Evolutionary conservation across 164 flowering plant genomes (phyloP).

Genomic region (Paratinospora sagittata): DNA sequence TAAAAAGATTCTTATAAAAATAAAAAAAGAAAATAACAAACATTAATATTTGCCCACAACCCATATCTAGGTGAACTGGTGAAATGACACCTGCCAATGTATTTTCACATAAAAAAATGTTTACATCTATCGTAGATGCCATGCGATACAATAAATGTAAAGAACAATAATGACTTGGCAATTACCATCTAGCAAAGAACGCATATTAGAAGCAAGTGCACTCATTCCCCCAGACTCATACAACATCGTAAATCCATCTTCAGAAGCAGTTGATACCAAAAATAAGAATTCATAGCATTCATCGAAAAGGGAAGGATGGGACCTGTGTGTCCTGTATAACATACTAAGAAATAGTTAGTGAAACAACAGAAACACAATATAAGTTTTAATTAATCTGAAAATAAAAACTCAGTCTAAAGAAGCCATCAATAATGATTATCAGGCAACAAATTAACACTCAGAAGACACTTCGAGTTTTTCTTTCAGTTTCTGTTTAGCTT

Average conservation of each 20-base stretch:
- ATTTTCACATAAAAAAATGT: too few relatives aligned
- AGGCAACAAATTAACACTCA: too few relatives aligned
- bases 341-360: not conserved
- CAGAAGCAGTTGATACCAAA: slow-evolving; percentile 48
- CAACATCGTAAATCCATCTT: slow-evolving; percentile 47
- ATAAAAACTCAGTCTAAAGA: not conserved
- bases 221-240: slow-evolving; percentile 55
- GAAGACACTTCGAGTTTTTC: too few relatives aligned
- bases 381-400: not conserved
- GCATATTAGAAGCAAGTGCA: slow-evolving; percentile 48
- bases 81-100: too few relatives aligned
- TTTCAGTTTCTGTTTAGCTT: too few relatives aligned
- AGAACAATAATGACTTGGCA: not conserved
- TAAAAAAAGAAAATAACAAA: not conserved
- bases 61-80: too few relatives aligned
- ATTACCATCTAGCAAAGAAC: slow-evolving; percentile 60
- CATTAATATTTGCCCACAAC: too few relatives aligned
- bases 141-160: not conserved
- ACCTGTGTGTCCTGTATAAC: slow-evolving; percentile 29
- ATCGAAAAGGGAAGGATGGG: slow-evolving; percentile 38
- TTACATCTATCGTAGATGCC: not conserved
- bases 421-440: not conserved
- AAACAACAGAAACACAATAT: not conserved
- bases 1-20: not conserved
- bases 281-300: slow-evolving; percentile 77